phyloP scores from a whole-genome alignment of 2,329 filamentous ascomycete genomes.

The Helotiales sp. region DNA sequence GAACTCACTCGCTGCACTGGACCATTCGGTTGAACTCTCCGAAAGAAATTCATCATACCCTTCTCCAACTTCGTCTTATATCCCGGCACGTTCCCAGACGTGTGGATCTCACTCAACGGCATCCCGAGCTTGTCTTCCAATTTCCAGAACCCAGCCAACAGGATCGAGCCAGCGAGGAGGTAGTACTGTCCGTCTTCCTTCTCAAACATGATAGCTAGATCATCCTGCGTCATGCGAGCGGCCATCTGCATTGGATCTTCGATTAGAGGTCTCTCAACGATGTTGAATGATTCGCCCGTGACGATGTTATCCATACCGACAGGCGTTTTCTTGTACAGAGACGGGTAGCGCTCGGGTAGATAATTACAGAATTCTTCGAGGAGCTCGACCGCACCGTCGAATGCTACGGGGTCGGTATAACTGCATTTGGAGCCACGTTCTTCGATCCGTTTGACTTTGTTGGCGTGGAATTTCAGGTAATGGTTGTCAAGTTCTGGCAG shows the following conservation, averaged over 20 bases:
- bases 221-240: slow-evolving; percentile 78
- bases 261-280: slow-evolving; percentile 62
- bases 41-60: slow-evolving; percentile 83
- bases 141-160: slow-evolving; percentile 84
- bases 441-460: slow-evolving; percentile 70
- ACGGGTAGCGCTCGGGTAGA: slow-evolving; percentile 76
- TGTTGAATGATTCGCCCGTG: slow-evolving; percentile 75
- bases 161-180: slow-evolving; percentile 74
- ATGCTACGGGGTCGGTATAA: slow-evolving; percentile 70
- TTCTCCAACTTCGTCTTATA: slow-evolving; percentile 74
- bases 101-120: slow-evolving; percentile 80
- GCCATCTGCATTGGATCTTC: slow-evolving; percentile 82
- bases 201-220: slow-evolving; percentile 85
- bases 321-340: slow-evolving; percentile 66
- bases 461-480: slow-evolving; percentile 72
- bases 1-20: slow-evolving; percentile 52
- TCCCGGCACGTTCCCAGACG: slow-evolving; percentile 74
- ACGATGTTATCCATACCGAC: slow-evolving; percentile 72
- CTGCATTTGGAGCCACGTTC: slow-evolving; percentile 72
- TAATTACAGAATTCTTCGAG: slow-evolving; percentile 75
- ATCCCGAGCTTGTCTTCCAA: slow-evolving; percentile 82
- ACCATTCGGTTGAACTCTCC: slow-evolving; percentile 69
- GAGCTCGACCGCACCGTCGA: slow-evolving; percentile 74
- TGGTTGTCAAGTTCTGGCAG: slow-evolving; percentile 75
- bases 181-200: slow-evolving; percentile 78